Evolutionary conservation across 2,329 filamentous ascomycete species (phyloP).

Genomic region (Westerdykella aurantiaca): DNA sequence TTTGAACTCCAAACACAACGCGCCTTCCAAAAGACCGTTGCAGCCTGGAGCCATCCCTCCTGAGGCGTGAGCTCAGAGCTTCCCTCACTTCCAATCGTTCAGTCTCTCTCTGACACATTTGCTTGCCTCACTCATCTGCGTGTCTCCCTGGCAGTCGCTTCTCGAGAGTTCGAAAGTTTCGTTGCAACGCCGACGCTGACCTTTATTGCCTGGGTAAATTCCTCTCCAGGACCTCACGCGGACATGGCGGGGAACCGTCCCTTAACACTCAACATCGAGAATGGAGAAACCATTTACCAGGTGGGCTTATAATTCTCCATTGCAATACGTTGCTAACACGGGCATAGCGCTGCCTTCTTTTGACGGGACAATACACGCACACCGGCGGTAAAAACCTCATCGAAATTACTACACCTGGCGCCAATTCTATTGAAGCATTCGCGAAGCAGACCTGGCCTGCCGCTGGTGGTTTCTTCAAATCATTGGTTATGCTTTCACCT

Average conservation of each 20-base stretch:
- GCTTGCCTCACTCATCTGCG: too few species aligned
- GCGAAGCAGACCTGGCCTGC: conserved; percentile 30
- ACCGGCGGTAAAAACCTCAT: conserved; percentile 15
- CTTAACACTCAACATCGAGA: conserved; percentile 16
- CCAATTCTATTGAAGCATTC: conserved; percentile 18
- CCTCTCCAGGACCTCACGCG: too few species aligned
- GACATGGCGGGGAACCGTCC: not conserved
- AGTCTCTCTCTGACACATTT: too few species aligned
- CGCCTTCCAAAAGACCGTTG: too few species aligned
- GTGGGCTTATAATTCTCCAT: conserved; percentile 1
- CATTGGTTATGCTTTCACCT: conserved; percentile 25
- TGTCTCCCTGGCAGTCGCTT: too few species aligned
- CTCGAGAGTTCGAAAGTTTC: too few species aligned
- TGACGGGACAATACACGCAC: conserved; percentile 20
- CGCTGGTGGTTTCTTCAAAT: conserved; percentile 28
- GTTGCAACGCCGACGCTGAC: too few species aligned
- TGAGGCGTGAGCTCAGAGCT: too few species aligned
- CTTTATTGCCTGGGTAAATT: too few species aligned
- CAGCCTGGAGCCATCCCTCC: too few species aligned
- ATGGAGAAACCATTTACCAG: conserved; percentile 27
- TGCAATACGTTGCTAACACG: not conserved
- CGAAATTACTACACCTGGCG: conserved; percentile 13
- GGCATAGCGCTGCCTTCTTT: conserved; percentile 21
- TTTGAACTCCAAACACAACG: too few species aligned
- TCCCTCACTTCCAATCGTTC: too few species aligned